Evolutionary conservation across 208 protist genomes (phyloP).

Genomic region (Crithidia expoeki): DNA sequence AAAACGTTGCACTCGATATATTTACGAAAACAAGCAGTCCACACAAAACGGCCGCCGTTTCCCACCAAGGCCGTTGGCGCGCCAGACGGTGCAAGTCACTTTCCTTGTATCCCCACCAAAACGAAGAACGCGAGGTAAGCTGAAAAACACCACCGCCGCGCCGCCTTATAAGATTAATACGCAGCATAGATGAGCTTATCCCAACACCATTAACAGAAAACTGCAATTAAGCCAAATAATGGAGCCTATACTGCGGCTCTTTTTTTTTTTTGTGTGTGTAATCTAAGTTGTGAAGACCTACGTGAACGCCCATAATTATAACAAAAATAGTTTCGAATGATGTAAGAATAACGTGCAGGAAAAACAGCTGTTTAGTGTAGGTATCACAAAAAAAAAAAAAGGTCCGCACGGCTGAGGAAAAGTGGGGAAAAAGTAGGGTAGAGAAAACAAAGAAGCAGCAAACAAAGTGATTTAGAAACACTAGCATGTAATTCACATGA

Average conservation of each 20-base stretch:
- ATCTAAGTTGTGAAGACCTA: too few species aligned
- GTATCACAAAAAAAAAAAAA: background rate
- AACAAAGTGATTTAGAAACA: background rate
- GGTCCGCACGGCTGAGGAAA: background rate
- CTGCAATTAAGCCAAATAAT: too few species aligned
- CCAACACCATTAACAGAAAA: too few species aligned
- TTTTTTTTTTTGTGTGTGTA: conserved; percentile 4
- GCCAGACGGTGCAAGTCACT: conserved; percentile 70
- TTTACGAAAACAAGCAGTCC: conserved; percentile 81
- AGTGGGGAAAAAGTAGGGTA: background rate
- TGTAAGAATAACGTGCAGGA: background rate
- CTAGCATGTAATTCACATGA: too few species aligned
- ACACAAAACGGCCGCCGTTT: conserved; percentile 67
- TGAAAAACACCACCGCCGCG: conserved; percentile 15
- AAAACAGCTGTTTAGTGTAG: background rate
- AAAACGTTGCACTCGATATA: conserved; percentile 51
- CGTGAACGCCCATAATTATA: too few species aligned
- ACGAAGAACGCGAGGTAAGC: conserved; percentile 15
- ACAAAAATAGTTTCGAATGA: too few species aligned
- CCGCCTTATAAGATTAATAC: conserved; percentile 25
- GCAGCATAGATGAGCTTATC: conserved; percentile 20
- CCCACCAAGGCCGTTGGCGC: conserved; percentile 86
- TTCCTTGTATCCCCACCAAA: conserved; percentile 74
- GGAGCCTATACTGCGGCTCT: too few species aligned
- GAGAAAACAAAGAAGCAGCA: background rate